Percentiles rank a stretch among this genome's conserved stretches.
These are phyloP conservation scores for Obelidium mucronatum DNA, from an alignment of 192 early-diverging fungal species.

Conservation along the genomic window DNA sequence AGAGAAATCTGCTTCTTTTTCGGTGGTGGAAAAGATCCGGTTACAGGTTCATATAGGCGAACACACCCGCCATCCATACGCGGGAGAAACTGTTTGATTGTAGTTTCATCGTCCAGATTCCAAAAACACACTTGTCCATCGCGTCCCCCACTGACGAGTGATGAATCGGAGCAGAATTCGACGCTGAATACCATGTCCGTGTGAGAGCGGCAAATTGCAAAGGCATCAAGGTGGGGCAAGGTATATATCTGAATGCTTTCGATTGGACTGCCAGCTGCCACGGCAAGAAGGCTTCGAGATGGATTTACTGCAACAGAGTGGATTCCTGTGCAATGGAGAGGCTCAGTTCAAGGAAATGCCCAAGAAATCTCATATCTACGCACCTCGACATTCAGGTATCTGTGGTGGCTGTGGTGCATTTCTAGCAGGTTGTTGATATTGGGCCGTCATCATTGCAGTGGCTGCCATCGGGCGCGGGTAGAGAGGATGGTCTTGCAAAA, in stretches of 20 bases:
- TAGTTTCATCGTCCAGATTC: conserved; percentile 41
- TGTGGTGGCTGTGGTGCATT: not conserved
- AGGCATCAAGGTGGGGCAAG: conserved; percentile 64
- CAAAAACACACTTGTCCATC: conserved; percentile 54
- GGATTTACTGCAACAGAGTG: conserved; percentile 70
- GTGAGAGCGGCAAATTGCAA: conserved; percentile 64
- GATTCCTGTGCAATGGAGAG: conserved; percentile 65
- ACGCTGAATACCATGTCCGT: conserved; percentile 72
- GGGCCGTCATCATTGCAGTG: not conserved
- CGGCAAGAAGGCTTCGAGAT: conserved; percentile 66
- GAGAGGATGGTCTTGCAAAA: not conserved
- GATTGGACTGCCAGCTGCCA: conserved; percentile 64
- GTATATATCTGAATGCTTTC: conserved; percentile 67
- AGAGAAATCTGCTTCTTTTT: no score
- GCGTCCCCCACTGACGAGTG: conserved; percentile 67
- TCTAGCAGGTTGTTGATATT: no score
- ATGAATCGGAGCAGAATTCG: conserved; percentile 63
- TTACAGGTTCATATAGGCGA: no score
- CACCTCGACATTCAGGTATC: not conserved
- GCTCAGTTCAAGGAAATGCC: not conserved
- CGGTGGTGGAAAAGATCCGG: no score
- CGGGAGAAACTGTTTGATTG: not conserved
- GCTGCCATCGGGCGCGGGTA: not conserved
- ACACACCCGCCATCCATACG: no score
- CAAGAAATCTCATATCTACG: not conserved